These are phyloP conservation scores for Pleurotus pulmonarius DNA, from an alignment of 768 basidiomycete species.

Conservation along the genomic window DNA sequence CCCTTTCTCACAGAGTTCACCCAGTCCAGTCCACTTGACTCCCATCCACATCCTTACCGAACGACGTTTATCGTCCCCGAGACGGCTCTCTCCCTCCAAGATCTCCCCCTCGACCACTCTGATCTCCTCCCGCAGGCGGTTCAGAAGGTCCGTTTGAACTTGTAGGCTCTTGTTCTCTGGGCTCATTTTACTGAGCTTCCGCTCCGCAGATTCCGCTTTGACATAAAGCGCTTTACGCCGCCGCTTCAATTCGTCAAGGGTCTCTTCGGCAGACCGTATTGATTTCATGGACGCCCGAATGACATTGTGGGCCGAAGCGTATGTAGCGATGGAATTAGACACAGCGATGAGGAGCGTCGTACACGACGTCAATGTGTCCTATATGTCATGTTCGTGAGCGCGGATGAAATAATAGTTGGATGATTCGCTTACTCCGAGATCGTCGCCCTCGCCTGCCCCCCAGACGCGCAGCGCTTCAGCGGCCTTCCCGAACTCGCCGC, in stretches of 20 bases:
- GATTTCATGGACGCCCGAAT: slow-evolving; percentile 78
- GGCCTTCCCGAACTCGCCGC: slow-evolving; percentile 61
- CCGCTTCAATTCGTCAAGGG: slow-evolving; percentile 70
- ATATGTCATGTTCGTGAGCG: not conserved
- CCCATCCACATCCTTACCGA: slow-evolving; percentile 69
- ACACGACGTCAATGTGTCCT: slow-evolving; percentile 69
- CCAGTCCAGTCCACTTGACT: slow-evolving; percentile 82
- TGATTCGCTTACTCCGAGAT: slow-evolving; percentile 57
- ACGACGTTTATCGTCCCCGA: slow-evolving; percentile 82
- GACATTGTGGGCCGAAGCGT: slow-evolving; percentile 64
- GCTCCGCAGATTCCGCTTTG: slow-evolving; percentile 82
- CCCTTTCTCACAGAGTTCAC: slow-evolving; percentile 84
- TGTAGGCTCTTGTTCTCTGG: slow-evolving; percentile 82
- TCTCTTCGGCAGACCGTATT: slow-evolving; percentile 82
- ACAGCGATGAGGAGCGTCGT: slow-evolving; percentile 65
- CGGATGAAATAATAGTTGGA: not conserved
- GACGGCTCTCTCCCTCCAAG: slow-evolving; percentile 70
- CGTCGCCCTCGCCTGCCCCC: slow-evolving; percentile 81
- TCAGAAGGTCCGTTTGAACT: slow-evolving; percentile 69
- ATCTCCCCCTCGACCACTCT: slow-evolving; percentile 77
- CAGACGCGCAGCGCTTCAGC: slow-evolving; percentile 69
- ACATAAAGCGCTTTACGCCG: slow-evolving; percentile 60
- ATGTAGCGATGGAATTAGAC: slow-evolving; percentile 61
- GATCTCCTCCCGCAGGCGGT: slow-evolving; percentile 73
- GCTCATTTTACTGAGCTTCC: slow-evolving; percentile 86